Percentiles rank a stretch among this genome's conserved stretches.
Evolutionary conservation across 1,284 basidiomycete species (phyloP).

Genomic region (Veloporphyrellus conicus): DNA sequence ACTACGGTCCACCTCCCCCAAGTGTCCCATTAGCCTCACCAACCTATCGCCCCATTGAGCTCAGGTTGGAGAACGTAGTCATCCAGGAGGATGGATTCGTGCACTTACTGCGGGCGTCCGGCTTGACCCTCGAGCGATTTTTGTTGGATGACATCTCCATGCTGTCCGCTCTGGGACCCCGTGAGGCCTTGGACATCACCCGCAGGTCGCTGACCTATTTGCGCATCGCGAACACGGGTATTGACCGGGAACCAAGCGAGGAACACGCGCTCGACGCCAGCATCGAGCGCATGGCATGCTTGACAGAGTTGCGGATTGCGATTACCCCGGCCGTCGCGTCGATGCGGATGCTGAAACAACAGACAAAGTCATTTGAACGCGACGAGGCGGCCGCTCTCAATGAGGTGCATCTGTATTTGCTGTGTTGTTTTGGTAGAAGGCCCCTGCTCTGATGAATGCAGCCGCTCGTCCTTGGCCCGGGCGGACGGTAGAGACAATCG

Average conservation of each 20-base stretch:
- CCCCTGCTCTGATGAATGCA: too few species aligned
- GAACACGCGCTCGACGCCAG: conserved; percentile 8
- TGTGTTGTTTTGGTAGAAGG: too few species aligned
- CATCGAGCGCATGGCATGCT: conserved; percentile 1
- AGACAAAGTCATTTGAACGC: too few species aligned
- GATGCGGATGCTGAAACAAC: too few species aligned
- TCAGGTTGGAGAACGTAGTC: neutral
- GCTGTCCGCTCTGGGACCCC: conserved; percentile 7
- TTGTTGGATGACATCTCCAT: neutral
- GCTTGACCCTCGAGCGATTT: conserved; percentile 5
- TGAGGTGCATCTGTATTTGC: too few species aligned
- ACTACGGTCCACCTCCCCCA: neutral
- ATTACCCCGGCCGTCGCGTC: too few species aligned
- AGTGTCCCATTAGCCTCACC: neutral
- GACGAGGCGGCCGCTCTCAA: too few species aligned
- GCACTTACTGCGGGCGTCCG: conserved; percentile 6
- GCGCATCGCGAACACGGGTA: neutral
- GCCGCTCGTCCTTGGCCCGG: too few species aligned
- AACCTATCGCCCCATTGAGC: neutral
- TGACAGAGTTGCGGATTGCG: too few species aligned
- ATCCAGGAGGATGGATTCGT: conserved; percentile 9
- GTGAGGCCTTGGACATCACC: neutral
- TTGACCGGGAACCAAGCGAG: neutral
- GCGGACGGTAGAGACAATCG: too few species aligned
- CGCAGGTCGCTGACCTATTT: neutral